Conservation (phyloP, 345 rosid genomes). For the Salix viminalis region DNA sequence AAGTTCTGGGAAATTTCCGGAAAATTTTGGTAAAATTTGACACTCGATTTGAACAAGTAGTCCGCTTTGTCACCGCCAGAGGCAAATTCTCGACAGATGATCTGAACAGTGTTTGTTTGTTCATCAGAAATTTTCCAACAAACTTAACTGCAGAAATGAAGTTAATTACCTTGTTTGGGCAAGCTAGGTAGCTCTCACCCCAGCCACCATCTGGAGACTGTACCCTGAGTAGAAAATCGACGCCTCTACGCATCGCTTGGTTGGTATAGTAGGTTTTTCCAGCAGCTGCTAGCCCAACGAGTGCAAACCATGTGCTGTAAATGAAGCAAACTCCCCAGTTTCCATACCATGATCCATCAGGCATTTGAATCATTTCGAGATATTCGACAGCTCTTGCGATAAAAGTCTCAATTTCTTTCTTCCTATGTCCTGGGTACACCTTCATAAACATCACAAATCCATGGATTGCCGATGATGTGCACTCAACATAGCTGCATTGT, state of each 20-base stretch:
- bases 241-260: slow-evolving; percentile 34
- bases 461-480: slow-evolving; percentile 45
- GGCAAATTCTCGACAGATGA: too few relatives aligned
- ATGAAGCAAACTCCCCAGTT: slow-evolving; percentile 58
- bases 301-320: slow-evolving; percentile 47
- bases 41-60: too few relatives aligned
- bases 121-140: too few relatives aligned
- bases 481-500: slow-evolving; percentile 31
- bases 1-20: too few relatives aligned
- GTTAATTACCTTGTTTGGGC: slow-evolving; percentile 41
- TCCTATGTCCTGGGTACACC: slow-evolving; percentile 41
- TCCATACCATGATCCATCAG: slow-evolving; percentile 64
- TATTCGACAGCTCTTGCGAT: slow-evolving; percentile 31
- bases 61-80: too few relatives aligned
- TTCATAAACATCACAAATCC: slow-evolving; percentile 38
- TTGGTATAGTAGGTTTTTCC: slow-evolving; percentile 41
- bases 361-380: slow-evolving; percentile 36
- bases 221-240: slow-evolving; percentile 38
- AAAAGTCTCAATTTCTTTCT: slow-evolving; percentile 42
- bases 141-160: background rate
- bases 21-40: too few relatives aligned
- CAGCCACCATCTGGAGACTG: slow-evolving; percentile 47
- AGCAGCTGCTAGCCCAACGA: slow-evolving; percentile 41
- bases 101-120: too few relatives aligned
- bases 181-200: slow-evolving; percentile 57